These are phyloP conservation scores for Syzygium grande DNA, from an alignment of 345 rosid species.

Conservation along the genomic window DNA sequence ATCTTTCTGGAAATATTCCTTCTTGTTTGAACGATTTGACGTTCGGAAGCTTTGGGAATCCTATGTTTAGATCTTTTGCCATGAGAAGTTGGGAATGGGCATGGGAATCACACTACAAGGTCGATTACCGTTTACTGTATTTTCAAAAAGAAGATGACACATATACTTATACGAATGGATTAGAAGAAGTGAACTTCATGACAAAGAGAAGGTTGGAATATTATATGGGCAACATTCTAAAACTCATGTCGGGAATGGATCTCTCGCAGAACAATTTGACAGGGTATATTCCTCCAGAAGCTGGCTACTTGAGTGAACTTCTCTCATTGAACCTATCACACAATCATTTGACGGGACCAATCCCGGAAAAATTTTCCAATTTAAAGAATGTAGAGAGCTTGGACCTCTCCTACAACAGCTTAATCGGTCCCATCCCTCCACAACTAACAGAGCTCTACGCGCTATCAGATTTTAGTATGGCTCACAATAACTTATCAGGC, in stretches of 20 bases:
- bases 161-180: too few species aligned
- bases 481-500: slow-evolving; percentile 17
- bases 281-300: not conserved
- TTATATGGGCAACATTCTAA: not conserved
- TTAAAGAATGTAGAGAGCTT: not conserved
- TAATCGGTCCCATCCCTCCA: not conserved
- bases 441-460: not conserved
- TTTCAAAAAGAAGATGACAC: too few species aligned
- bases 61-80: too few species aligned
- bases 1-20: too few species aligned
- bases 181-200: not conserved
- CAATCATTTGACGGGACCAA: not conserved
- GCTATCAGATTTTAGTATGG: not conserved
- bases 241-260: not conserved
- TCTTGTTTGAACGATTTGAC: too few species aligned
- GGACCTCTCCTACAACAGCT: not conserved
- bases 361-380: not conserved
- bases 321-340: not conserved
- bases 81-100: too few species aligned
- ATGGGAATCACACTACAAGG: too few species aligned
- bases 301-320: not conserved
- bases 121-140: too few species aligned
- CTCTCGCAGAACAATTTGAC: not conserved
- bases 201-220: not conserved
- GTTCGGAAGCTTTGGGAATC: too few species aligned